phyloP scores from a whole-genome alignment of 2,329 filamentous ascomycete genomes.

The Scytalidium sp. region DNA sequence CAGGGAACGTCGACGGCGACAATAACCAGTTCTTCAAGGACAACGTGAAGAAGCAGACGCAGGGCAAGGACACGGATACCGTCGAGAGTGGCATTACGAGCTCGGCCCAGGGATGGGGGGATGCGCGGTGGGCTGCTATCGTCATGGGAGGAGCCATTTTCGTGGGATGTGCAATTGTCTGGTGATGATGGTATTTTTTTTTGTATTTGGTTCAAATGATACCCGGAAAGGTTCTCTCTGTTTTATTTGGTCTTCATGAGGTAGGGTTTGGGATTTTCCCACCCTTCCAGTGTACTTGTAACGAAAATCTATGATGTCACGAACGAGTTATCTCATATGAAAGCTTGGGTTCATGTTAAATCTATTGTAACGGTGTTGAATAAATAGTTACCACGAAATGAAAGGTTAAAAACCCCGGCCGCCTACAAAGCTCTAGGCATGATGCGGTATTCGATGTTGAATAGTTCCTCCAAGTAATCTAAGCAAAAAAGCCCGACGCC shows the following conservation, averaged over 20 bases:
- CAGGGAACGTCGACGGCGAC: constrained; percentile 58
- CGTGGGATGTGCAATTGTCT: constrained; percentile 2
- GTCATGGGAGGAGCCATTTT: constrained; percentile 3
- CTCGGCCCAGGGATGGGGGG: neutral
- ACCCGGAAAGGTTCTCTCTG: neutral
- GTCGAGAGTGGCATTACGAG: constrained; percentile 19
- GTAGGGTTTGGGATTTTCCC: too few species aligned
- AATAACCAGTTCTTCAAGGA: constrained; percentile 45
- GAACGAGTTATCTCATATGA: too few species aligned
- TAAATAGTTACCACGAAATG: too few species aligned
- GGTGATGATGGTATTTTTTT: neutral
- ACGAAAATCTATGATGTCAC: too few species aligned
- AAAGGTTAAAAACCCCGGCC: too few species aligned
- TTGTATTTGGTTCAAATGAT: neutral
- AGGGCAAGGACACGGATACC: constrained; percentile 20
- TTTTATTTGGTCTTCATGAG: neutral
- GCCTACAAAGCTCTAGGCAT: too few species aligned
- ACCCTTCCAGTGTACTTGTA: too few species aligned
- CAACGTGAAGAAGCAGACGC: constrained; percentile 19
- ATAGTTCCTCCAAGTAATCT: too few species aligned
- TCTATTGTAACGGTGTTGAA: too few species aligned
- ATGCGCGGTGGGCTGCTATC: constrained; percentile 1
- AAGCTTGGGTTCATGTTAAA: too few species aligned
- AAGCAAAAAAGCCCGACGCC: too few species aligned
- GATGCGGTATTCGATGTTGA: too few species aligned